Conservation (phyloP, 805 yeast species). For the Kuraishia cidri region DNA sequence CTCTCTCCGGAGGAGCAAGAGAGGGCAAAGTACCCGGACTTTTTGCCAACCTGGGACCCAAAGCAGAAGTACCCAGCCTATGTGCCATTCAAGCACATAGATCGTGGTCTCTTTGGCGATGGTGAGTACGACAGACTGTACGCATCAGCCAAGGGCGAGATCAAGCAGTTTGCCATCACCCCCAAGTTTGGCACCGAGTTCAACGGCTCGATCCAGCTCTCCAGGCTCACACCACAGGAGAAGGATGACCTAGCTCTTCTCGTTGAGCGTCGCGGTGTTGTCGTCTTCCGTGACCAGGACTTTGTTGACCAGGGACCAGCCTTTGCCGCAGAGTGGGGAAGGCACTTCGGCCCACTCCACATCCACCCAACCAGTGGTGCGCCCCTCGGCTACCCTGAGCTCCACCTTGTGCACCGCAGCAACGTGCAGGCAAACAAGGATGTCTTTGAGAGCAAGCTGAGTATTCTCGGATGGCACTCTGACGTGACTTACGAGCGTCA, state of each 20-base stretch:
- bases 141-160: constrained; percentile 5
- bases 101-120: constrained; percentile 61
- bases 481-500: constrained; percentile 59
- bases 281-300: constrained; percentile 36
- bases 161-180: constrained; percentile 17
- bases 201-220: constrained; percentile 27
- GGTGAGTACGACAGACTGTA: constrained; percentile 42
- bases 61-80: constrained; percentile 37
- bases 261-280: constrained; percentile 38
- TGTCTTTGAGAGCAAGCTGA: constrained; percentile 17
- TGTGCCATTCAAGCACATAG: constrained; percentile 45
- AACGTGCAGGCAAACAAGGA: constrained; percentile 7
- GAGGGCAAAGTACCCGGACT: constrained; percentile 35
- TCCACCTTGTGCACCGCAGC: constrained; percentile 27
- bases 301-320: constrained; percentile 26
- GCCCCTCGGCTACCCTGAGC: constrained; percentile 30
- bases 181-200: constrained; percentile 36
- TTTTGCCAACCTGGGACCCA: constrained; percentile 66
- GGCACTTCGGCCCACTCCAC: constrained; percentile 35
- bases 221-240: constrained; percentile 26
- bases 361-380: constrained; percentile 43
- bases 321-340: constrained; percentile 29
- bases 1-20: constrained; percentile 31
- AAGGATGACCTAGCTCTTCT: constrained; percentile 38
- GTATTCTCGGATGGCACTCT: constrained; percentile 33